A percentile compares a stretch with the other conserved stretches of the same genome.
Conservation (phyloP, 2,329 filamentous ascomycete species). For the Cercospora zeae-maydis region DNA sequence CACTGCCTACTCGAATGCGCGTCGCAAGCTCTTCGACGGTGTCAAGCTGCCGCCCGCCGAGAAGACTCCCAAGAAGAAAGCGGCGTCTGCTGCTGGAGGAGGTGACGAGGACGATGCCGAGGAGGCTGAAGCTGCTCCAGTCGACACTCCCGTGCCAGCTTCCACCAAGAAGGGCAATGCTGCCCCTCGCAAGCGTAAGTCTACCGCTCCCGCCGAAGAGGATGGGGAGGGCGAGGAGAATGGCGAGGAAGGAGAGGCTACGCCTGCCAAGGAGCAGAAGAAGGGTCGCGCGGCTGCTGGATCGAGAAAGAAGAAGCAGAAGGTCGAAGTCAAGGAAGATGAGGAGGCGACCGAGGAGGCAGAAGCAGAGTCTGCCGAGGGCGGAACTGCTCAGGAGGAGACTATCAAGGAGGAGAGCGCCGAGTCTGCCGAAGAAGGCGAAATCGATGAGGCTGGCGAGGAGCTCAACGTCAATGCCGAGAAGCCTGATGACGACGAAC, state of each 20-base stretch:
- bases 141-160: not conserved
- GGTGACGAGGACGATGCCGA: not conserved
- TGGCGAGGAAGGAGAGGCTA: not conserved
- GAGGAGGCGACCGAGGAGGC: not conserved
- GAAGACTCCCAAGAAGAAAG: not conserved
- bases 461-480: conserved; percentile 1
- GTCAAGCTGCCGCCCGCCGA: conserved; percentile 1
- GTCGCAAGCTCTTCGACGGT: conserved; percentile 73
- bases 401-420: not conserved
- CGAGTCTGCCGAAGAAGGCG: not conserved
- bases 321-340: not conserved
- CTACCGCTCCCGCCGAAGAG: not conserved
- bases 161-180: conserved; percentile 2
- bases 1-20: conserved; percentile 51
- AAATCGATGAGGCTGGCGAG: not conserved
- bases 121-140: not conserved
- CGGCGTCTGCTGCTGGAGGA: not conserved
- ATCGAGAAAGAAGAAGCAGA: conserved; percentile 4
- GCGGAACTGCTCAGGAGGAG: not conserved
- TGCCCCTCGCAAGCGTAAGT: conserved; percentile 1
- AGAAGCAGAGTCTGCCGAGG: not conserved
- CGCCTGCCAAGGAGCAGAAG: conserved; percentile 10
- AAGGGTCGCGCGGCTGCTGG: not conserved
- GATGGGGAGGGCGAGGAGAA: conserved; percentile 6
- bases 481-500: not conserved